Evolutionary conservation across 1,284 basidiomycete genomes (phyloP).

Genomic region (Naganishia sp.): DNA sequence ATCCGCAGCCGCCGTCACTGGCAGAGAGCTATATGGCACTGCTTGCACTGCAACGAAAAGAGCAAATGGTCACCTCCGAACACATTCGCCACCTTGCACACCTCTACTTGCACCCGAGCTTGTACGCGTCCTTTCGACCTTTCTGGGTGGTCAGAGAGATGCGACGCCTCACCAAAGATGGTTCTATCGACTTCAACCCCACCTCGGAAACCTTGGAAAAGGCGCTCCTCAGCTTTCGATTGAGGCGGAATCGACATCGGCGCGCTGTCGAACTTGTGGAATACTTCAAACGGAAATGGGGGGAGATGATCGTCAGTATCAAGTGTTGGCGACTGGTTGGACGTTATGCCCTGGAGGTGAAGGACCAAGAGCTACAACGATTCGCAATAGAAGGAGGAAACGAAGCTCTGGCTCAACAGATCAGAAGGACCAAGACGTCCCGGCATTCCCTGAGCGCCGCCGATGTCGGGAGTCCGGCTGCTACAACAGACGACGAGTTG

Average conservation of each 20-base stretch:
- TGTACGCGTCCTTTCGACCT: constrained; percentile 13
- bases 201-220: constrained; percentile 20
- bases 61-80: background rate
- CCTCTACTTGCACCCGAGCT: constrained; percentile 30
- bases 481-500: background rate
- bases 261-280: constrained; percentile 9
- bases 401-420: constrained; percentile 4
- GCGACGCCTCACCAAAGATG: background rate
- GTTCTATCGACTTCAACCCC: background rate
- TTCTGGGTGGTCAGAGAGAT: constrained; percentile 12
- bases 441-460: no score
- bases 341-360: constrained; percentile 24
- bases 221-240: constrained; percentile 19
- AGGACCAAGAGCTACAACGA: background rate
- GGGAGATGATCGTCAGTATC: constrained; percentile 15
- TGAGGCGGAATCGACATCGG: constrained; percentile 1
- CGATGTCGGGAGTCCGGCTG: background rate
- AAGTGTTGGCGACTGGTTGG: constrained; percentile 26
- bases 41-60: constrained; percentile 5
- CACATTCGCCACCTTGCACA: constrained; percentile 15
- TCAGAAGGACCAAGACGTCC: background rate
- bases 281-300: constrained; percentile 16
- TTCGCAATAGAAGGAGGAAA: constrained; percentile 13
- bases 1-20: constrained; percentile 8
- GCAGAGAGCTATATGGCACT: constrained; percentile 12